Evolutionary conservation across 768 basidiomycete species (phyloP), one percentile per base, ranked within the genome.

Genomic region (Tylopilus felleus): DNA sequence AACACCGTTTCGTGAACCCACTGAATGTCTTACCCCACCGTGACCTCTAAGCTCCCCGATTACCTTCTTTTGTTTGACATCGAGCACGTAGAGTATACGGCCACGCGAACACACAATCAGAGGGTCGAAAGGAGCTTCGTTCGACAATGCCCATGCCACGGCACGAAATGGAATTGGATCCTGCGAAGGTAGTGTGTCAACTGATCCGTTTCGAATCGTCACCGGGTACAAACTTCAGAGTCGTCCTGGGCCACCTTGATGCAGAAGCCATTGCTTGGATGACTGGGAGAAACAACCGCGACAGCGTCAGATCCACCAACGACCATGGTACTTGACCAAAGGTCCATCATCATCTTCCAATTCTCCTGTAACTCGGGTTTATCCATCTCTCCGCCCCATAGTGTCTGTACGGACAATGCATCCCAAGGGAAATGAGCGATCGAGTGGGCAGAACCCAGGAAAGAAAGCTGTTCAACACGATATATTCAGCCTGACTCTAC

Each of bases 31-130:
- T 71, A 88, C 88, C 35, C 84, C 85, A 21, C 88, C 88, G 65
- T 90, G 88, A 3, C 86, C 88, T 36, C 84, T 80, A 38, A 87
- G 71, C 56, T 71, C 74, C 8, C 83, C 77, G 3, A 77, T 52
- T 6, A 83, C 55, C 4, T 65, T 62, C 38, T 71, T 70, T 19
- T 64, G 68, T 47, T 68, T 69, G 10, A 79, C 69, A 58, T 84
- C 75, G 62, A 81, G 76, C 16, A 88, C 71, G 62, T 83, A 83
- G 21, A 90, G 57, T 21, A 85, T 59, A 51, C 79, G 80, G 36
- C 76, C 74, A 28, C 75, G 69, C 9, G 84, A 75, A 55, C 85
- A 78, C 25, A 89, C 64, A 23, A 88, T 64, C 17, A 89, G 68
- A 9, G 88, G 87, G n/a, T 83, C 76, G 14, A 77, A 71, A 2